Base-by-base conservation (phyloP, 805 yeast genomes). In the Ogataea trehalophila region DNA sequence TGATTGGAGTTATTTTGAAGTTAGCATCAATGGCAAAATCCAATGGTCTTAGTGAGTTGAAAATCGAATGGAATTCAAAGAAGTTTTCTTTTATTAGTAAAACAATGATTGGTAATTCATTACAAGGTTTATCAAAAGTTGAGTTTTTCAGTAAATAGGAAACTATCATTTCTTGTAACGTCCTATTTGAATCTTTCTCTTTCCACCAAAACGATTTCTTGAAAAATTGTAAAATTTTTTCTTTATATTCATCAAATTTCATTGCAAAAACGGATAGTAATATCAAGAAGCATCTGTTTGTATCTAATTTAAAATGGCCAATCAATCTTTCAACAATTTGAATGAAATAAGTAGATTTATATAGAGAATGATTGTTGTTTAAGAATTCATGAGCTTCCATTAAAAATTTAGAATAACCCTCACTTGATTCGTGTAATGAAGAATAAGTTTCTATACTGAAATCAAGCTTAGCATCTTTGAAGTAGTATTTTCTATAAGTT, bases 301-400 rank as follows among this genome's bases (percentile, higher is more conserved):
- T 83, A 57, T 91, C 96, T 43, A 90, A 71, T 44, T 76, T 76
- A 61, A 80, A 89, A 60, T 84, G 88, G 1, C 94, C 96, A 45
- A 84, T 83, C 6, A 85, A 59, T 29, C 73, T 72, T 41, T 79
- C 76, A 15, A 85, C 68, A 6, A 75, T 71, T n/a, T 73, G 63
- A 9, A 74, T 60, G 9, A 77, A 73, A 44, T 70, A 72, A 1
- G 69, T 65, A 0, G 79, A 66, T 55, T 77, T 74, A 37, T 57
- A 67, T 3, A 57, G 51, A 7, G 75, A 63, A 46, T 75, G 74
- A 3, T 68, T 66, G 33, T 73, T 70, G 23, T 59, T 56, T 45
- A 76, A 67, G 1, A 80, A 71, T 2, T 65, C 51, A 45, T 68
- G 62, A 13, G 85, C 51, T 42, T 82, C 79, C 2, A 73, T 73